These are phyloP conservation scores for Biscutella laevigata DNA, from an alignment of 441 rosid species.

Conservation along the genomic window DNA sequence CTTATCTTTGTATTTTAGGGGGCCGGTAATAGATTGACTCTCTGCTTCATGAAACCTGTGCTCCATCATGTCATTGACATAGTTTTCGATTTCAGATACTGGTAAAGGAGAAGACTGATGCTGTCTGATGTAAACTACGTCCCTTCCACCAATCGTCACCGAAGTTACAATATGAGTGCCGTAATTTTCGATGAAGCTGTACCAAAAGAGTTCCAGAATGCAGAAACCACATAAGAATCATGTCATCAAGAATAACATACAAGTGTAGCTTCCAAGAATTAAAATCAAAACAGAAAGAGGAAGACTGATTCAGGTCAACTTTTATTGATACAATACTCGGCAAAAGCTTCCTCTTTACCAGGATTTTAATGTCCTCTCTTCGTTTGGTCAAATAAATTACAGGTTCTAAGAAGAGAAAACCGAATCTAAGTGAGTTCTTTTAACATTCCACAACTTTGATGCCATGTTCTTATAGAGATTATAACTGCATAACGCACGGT, in stretches of 20 bases:
- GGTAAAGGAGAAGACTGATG: conserved; percentile 62
- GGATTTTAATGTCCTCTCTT: neutral
- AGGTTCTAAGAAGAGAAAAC: neutral
- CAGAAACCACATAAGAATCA: conserved; percentile 9
- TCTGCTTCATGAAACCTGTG: conserved; percentile 47
- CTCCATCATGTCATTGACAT: conserved; percentile 46
- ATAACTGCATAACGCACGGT: neutral
- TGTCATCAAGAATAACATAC: conserved; percentile 5
- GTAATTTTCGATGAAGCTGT: conserved; percentile 69
- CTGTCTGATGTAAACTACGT: conserved; percentile 62
- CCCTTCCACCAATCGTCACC: conserved; percentile 69
- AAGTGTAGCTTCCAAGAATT: neutral
- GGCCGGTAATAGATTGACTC: conserved; percentile 41
- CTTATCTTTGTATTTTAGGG: conserved; percentile 66
- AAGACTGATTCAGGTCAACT: neutral
- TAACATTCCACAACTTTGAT: neutral
- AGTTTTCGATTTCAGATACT: conserved; percentile 47
- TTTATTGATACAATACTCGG: neutral
- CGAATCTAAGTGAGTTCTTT: neutral
- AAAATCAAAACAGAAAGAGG: neutral
- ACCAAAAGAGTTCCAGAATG: neutral
- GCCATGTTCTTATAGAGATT: neutral
- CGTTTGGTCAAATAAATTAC: neutral
- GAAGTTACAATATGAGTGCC: conserved; percentile 80
- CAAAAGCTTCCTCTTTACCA: neutral